Percentiles rank a stretch among this genome's conserved stretches.
Conservation (phyloP, 306 rosid genomes). For the Quercus suber region DNA sequence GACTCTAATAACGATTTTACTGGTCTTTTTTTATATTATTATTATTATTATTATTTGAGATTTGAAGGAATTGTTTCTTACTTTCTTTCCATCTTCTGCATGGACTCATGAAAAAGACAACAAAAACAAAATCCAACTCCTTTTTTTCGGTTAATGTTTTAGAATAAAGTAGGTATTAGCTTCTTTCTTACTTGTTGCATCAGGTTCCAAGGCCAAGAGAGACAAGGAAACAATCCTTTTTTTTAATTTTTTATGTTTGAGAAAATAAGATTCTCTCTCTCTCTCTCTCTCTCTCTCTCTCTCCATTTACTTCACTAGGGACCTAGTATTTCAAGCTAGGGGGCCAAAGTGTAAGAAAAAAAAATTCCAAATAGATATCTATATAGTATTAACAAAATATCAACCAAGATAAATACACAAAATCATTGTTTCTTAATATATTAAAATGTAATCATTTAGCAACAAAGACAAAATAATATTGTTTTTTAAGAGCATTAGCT, state of each 20-base stretch:
- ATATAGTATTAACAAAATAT: too few species aligned
- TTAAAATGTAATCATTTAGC: too few species aligned
- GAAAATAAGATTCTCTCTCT: background rate
- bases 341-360: fast-evolving
- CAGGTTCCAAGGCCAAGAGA: background rate
- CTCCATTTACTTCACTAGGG: too few species aligned
- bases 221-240: background rate
- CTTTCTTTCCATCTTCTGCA: background rate
- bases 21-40: background rate
- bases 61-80: background rate
- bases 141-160: background rate
- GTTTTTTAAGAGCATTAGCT: too few species aligned
- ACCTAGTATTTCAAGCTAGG: too few species aligned
- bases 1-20: background rate
- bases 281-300: too few species aligned
- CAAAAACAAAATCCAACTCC: background rate
- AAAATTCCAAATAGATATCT: too few species aligned
- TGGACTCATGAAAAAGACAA: too few species aligned
- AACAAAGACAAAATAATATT: too few species aligned
- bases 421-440: too few species aligned
- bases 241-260: background rate
- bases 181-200: background rate
- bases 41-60: background rate
- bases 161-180: constrained; percentile 13
- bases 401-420: too few species aligned